Conservation (phyloP, 805 yeast species). For the Candida mattraensis region DNA sequence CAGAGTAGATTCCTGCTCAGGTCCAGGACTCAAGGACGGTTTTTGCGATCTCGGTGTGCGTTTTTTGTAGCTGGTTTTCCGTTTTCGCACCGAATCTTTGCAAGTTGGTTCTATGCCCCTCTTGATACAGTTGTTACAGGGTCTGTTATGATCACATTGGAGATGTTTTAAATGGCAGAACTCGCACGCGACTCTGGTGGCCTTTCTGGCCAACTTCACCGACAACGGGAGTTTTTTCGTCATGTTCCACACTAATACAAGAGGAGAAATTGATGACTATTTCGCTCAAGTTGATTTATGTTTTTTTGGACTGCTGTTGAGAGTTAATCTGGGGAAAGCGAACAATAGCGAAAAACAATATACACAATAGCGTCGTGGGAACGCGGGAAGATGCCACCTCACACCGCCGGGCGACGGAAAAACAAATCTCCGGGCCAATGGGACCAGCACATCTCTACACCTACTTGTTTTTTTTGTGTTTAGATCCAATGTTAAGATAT, state of each 20-base stretch:
- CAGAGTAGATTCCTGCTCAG: no score
- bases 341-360: no score
- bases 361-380: no score
- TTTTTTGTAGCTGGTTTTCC: slow-evolving; percentile 18
- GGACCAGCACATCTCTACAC: no score
- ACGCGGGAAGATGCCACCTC: no score
- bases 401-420: no score
- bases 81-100: slow-evolving; percentile 55
- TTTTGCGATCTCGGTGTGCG: slow-evolving; percentile 2
- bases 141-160: slow-evolving; percentile 69
- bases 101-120: slow-evolving; percentile 55
- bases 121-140: slow-evolving; percentile 70
- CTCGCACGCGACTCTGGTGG: slow-evolving; percentile 67
- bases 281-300: no score
- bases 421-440: no score
- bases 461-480: no score
- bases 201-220: slow-evolving; percentile 55
- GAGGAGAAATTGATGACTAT: no score
- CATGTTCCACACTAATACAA: slow-evolving; percentile 37
- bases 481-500: no score
- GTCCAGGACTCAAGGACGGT: background rate
- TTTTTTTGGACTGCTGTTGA: background rate
- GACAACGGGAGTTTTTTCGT: slow-evolving; percentile 58
- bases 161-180: slow-evolving; percentile 74
- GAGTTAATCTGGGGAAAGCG: slow-evolving; percentile 8